Base-by-base conservation (phyloP, 1,284 basidiomycete genomes). In the Termitomyces sp. region DNA sequence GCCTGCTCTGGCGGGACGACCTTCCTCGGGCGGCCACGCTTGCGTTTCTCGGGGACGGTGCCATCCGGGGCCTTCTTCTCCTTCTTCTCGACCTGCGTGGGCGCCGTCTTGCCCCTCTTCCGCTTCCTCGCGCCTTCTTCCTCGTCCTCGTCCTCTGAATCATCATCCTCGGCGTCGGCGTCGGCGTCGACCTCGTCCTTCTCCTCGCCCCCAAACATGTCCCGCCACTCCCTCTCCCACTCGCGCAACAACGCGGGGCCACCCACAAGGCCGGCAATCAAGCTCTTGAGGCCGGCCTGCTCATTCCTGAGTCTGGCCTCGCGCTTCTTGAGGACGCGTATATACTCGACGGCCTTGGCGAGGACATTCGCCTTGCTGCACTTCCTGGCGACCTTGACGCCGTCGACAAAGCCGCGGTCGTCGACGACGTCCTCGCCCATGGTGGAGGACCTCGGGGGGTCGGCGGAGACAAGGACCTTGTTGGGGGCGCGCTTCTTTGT, bases 331-430 rank as follows among this genome's bases (percentile, higher is more conserved):
- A 92, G 69, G 0, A 91, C 89, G 8, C 84, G 83, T 57, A 92
- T 92, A 62, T 91, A 92, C 66, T 92, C 89, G 1, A 88, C 86
- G 0, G 89, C 89, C 58, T 92, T 92, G 31, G 87, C 88, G 3
- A 92, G 75, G 1, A 92, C 85, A 59, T 89, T 91, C 1, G 88
- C 90, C 65, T 92, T 92, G 69, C 85, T 88, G 68, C 87, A 87
- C 70, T 92, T 92, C 51, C 89, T 76, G 8, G 89, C 89, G 17
- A 90, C 86, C 66, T 88, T 89, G 62, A 92, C 88, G 24, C 89
- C 89, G 60, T 92, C 89, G 4, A 89, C 84, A 61, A 84, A 89
- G 1, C 89, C 89, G 6, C 88, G 76, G 34, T 84, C 81, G 60
- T 92, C 88, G 24, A 88, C 81, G 1, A 80, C 72, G 62, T 87